Evolutionary conservation across 2,329 filamentous ascomycete species (phyloP).

Genomic region (Aspergillus persii): DNA sequence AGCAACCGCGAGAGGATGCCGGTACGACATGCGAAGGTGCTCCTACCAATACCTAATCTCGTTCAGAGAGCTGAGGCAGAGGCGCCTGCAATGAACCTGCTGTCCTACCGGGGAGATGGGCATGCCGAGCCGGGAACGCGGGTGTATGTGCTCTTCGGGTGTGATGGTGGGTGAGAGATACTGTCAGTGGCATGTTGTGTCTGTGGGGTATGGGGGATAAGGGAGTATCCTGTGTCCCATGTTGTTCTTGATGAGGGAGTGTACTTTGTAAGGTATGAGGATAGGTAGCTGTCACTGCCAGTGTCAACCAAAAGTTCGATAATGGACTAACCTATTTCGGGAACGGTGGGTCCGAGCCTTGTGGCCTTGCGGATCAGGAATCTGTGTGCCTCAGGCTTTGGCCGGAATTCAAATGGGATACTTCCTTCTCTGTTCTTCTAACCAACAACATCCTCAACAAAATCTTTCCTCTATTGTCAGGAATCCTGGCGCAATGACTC

Average conservation of each 20-base stretch:
- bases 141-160: constrained; percentile 11
- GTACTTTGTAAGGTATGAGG: too few species aligned
- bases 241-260: not conserved
- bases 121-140: constrained; percentile 14
- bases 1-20: constrained; percentile 21
- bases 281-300: too few species aligned
- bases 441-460: not conserved
- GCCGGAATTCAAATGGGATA: too few species aligned
- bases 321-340: constrained; percentile 1
- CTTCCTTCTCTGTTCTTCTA: too few species aligned
- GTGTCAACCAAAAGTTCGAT: too few species aligned
- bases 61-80: not conserved
- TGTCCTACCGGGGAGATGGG: constrained; percentile 12
- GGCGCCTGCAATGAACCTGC: not conserved
- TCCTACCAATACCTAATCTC: constrained; percentile 29
- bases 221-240: constrained; percentile 1
- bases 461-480: not conserved
- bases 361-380: not conserved
- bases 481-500: not conserved
- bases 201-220: constrained; percentile 1
- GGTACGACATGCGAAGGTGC: constrained; percentile 22
- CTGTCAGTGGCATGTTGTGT: not conserved
- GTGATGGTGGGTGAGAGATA: constrained; percentile 1
- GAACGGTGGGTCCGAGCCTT: constrained; percentile 14
- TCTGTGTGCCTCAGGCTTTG: too few species aligned